A percentile compares a stretch with the other conserved stretches of the same genome.
phyloP scores from a whole-genome alignment of 768 basidiomycete genomes.

The Tylopilus plumbeoviolaceoides region DNA sequence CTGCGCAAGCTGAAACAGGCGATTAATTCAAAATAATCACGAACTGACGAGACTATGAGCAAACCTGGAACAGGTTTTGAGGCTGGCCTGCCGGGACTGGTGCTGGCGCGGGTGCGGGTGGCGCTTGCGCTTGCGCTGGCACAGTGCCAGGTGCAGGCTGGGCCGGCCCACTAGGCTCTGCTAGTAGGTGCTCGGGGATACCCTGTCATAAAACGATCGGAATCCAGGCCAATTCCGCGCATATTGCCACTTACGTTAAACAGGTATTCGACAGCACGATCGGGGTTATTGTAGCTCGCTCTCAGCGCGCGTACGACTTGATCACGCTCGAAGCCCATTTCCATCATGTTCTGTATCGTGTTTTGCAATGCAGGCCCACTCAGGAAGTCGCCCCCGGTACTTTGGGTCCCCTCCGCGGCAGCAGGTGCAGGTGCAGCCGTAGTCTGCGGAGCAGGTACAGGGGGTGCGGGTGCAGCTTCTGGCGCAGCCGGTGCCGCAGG shows the following conservation, averaged over 20 bases:
- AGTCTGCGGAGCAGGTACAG: slow-evolving; percentile 32
- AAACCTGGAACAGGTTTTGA: slow-evolving; percentile 86
- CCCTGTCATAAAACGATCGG: slow-evolving; percentile 47
- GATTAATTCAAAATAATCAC: background rate
- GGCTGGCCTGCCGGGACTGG: slow-evolving; percentile 39
- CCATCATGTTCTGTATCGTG: slow-evolving; percentile 78
- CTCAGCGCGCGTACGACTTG: slow-evolving; percentile 81
- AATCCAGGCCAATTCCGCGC: background rate
- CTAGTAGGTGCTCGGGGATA: slow-evolving; percentile 49
- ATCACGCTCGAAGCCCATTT: slow-evolving; percentile 92
- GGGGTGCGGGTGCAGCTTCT: slow-evolving; percentile 28
- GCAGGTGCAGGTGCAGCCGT: slow-evolving; percentile 31
- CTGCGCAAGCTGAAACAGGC: slow-evolving; percentile 56
- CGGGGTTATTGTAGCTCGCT: slow-evolving; percentile 96
- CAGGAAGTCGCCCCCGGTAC: slow-evolving; percentile 59
- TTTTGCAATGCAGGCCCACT: slow-evolving; percentile 72
- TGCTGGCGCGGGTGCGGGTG: slow-evolving; percentile 28
- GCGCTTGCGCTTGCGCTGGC: slow-evolving; percentile 31
- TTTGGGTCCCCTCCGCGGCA: slow-evolving; percentile 17
- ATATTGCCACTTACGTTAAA: slow-evolving; percentile 63
- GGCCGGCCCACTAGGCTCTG: slow-evolving; percentile 41
- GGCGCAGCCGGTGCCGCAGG: slow-evolving; percentile 29
- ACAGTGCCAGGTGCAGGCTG: slow-evolving; percentile 30
- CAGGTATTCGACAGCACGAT: slow-evolving; percentile 97
- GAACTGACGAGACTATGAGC: slow-evolving; percentile 11